Conservation (phyloP, 306 rosid genomes). For the Rubus parviflorus region DNA sequence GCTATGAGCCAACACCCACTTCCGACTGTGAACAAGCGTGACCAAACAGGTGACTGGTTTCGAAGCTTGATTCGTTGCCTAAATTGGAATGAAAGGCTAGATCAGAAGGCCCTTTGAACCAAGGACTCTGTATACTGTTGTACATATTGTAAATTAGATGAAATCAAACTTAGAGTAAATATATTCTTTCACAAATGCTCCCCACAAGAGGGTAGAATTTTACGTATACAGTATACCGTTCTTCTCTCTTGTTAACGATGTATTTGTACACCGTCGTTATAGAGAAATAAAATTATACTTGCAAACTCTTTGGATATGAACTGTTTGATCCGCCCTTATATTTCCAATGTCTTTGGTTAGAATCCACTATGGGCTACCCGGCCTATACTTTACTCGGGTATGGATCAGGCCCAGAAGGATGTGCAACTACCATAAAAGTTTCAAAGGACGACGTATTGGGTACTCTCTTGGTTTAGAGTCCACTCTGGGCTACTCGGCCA, state of each 20-base stretch:
- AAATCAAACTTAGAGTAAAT: conserved; percentile 24
- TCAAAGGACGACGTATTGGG: too few relatives aligned
- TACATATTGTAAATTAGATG: conserved; percentile 38
- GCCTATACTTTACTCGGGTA: not conserved
- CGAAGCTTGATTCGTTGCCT: conserved; percentile 97
- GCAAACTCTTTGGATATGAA: conserved; percentile 16
- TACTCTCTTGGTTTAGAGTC: too few relatives aligned
- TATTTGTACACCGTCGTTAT: conserved; percentile 29
- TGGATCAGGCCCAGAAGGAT: too few relatives aligned
- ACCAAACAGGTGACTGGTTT: conserved; percentile 99
- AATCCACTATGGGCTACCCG: not conserved
- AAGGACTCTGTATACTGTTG: conserved; percentile 44
- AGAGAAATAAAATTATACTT: conserved; percentile 29
- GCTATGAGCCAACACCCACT: conserved; percentile 93
- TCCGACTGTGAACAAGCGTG: conserved; percentile 96
- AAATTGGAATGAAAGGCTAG: conserved; percentile 97
- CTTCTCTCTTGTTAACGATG: conserved; percentile 13
- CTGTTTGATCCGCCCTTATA: not conserved
- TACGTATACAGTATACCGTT: conserved; percentile 12
- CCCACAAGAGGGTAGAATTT: conserved; percentile 23
- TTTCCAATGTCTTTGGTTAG: not conserved
- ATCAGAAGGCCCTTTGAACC: conserved; percentile 83
- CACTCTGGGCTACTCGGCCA: too few relatives aligned
- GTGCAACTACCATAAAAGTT: too few relatives aligned
- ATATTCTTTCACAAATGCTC: conserved; percentile 27